Evolutionary conservation across 148 eudicot species (phyloP).

Genomic region (Gaultheria prostrata): DNA sequence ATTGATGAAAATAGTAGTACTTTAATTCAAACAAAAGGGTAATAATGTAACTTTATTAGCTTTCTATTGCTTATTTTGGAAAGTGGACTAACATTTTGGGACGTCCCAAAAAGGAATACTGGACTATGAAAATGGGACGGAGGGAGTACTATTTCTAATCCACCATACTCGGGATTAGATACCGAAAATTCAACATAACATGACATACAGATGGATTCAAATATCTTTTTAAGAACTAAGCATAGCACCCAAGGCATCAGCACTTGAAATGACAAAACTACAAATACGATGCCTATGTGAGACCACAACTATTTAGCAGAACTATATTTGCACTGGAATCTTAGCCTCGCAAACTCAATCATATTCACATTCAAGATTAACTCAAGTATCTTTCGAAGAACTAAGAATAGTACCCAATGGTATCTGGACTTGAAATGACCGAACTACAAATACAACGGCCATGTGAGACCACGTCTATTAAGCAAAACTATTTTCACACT

Average conservation of each 20-base stretch:
- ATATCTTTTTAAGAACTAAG: neutral
- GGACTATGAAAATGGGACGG: no score
- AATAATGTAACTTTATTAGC: no score
- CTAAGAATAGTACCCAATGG: neutral
- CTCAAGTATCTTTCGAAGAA: neutral
- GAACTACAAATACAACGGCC: neutral
- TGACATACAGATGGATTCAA: neutral
- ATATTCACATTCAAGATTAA: no score
- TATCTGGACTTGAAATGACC: neutral
- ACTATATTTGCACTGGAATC: neutral
- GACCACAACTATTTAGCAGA: neutral
- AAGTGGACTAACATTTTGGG: no score
- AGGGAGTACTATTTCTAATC: neutral
- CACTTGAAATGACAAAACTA: neutral
- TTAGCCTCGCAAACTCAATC: neutral
- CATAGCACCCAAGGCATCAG: neutral
- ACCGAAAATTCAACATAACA: neutral
- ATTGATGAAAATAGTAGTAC: no score
- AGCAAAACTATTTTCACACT: neutral
- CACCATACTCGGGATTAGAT: neutral
- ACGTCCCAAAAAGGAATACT: no score
- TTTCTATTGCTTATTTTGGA: no score
- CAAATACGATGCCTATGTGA: neutral
- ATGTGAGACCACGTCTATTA: neutral
- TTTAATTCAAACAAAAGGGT: no score